Evolutionary conservation across 768 basidiomycete genomes (phyloP).

Genomic region (Vararia minispora): DNA sequence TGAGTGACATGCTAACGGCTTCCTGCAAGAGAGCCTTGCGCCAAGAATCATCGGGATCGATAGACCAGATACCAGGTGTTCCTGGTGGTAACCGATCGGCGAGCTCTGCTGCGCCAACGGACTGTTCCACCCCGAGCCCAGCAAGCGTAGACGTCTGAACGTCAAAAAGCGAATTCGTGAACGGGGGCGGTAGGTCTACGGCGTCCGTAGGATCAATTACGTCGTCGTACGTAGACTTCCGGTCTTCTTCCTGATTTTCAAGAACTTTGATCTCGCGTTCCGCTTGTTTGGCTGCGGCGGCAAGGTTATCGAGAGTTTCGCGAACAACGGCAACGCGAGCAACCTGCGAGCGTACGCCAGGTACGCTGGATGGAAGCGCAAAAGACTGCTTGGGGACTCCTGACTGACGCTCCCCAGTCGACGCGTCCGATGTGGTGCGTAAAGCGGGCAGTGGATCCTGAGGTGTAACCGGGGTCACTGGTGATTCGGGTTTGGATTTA

Average conservation of each 20-base stretch:
- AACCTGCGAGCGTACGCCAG: slow-evolving; percentile 11
- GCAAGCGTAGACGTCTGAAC: slow-evolving; percentile 66
- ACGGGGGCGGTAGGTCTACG: slow-evolving; percentile 67
- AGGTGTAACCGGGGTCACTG: slow-evolving; percentile 27
- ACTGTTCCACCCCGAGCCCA: slow-evolving; percentile 64
- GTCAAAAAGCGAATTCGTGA: slow-evolving; percentile 58
- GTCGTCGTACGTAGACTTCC: slow-evolving; percentile 29
- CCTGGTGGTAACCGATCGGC: slow-evolving; percentile 60
- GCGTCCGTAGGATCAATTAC: slow-evolving; percentile 78
- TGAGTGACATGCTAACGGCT: slow-evolving; percentile 70
- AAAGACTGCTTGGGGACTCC: slow-evolving; percentile 9
- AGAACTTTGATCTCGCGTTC: slow-evolving; percentile 56
- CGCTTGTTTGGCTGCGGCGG: slow-evolving; percentile 60
- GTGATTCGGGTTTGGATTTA: slow-evolving; percentile 48
- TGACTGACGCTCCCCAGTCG: slow-evolving; percentile 9
- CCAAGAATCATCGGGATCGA: slow-evolving; percentile 55
- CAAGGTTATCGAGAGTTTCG: slow-evolving; percentile 67
- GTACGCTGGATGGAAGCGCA: slow-evolving; percentile 9
- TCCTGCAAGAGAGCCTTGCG: slow-evolving; percentile 63
- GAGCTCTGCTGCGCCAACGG: slow-evolving; percentile 63
- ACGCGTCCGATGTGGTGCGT: slow-evolving; percentile 15
- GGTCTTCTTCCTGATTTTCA: neutral
- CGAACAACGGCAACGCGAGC: slow-evolving; percentile 65
- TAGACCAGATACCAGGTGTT: slow-evolving; percentile 47
- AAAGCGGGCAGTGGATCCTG: slow-evolving; percentile 14